phyloP scores from a whole-genome alignment of 192 early-diverging fungal species.

The Coemansia sp. region DNA sequence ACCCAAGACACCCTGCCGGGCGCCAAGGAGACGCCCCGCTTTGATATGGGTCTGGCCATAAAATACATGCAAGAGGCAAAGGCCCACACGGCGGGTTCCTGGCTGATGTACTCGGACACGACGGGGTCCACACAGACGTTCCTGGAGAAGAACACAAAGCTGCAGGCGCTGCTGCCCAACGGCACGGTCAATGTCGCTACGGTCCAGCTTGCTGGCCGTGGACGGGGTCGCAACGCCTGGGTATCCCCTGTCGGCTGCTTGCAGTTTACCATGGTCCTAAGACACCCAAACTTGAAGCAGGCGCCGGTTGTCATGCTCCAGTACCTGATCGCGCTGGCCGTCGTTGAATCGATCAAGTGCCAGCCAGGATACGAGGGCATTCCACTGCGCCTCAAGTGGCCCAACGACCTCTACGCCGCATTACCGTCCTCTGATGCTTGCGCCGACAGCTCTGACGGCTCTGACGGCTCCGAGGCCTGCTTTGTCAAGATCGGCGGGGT shows the following conservation, averaged over 20 bases:
- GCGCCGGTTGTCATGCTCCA: slow-evolving; percentile 86
- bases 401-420: slow-evolving; percentile 92
- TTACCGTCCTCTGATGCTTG: not conserved
- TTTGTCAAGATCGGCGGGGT: slow-evolving; percentile 86
- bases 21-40: slow-evolving; percentile 56
- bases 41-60: slow-evolving; percentile 57
- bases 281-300: slow-evolving; percentile 61
- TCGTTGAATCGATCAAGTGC: slow-evolving; percentile 71
- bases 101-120: slow-evolving; percentile 73
- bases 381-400: slow-evolving; percentile 92
- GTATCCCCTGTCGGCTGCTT: slow-evolving; percentile 88
- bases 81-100: slow-evolving; percentile 63
- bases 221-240: slow-evolving; percentile 92
- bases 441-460: slow-evolving; percentile 33
- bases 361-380: slow-evolving; percentile 73
- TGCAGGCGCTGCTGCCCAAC: slow-evolving; percentile 64
- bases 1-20: slow-evolving; percentile 42
- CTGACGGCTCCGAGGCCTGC: slow-evolving; percentile 23
- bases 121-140: slow-evolving; percentile 90
- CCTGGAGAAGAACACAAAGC: slow-evolving; percentile 79
- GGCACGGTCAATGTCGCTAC: slow-evolving; percentile 81
- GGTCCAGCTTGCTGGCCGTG: slow-evolving; percentile 82
- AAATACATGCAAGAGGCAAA: slow-evolving; percentile 49
- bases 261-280: slow-evolving; percentile 78
- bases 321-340: slow-evolving; percentile 85